A percentile compares a stretch with the other conserved stretches of the same genome.
Evolutionary conservation across 345 rosid species (phyloP).

Genomic region (Corymbia maculata): DNA sequence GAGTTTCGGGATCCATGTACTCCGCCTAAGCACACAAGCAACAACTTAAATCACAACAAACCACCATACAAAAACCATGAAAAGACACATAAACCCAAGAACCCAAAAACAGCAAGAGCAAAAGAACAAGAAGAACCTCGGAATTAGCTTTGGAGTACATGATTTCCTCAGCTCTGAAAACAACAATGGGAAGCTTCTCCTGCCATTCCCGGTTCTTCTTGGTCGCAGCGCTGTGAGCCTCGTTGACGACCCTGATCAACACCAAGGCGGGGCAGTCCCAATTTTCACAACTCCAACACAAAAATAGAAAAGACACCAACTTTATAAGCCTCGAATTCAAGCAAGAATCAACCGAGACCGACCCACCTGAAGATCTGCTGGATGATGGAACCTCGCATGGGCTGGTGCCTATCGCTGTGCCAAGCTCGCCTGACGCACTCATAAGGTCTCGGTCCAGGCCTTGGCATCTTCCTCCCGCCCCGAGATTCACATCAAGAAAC

Average conservation of each 20-base stretch:
- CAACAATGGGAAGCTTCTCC: conserved; percentile 80
- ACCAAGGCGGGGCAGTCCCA: conserved; percentile 5
- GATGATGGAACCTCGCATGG: conserved; percentile 78
- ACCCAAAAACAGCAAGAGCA: neutral
- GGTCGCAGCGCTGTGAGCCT: conserved; percentile 50
- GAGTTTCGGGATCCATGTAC: conserved; percentile 59
- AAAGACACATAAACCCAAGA: conserved; percentile 5
- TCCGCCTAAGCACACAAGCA: conserved; percentile 42
- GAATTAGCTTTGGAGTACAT: conserved; percentile 97
- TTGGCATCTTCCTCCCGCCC: conserved; percentile 49
- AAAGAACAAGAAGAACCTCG: conserved; percentile 45
- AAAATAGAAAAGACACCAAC: neutral
- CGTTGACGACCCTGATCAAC: conserved; percentile 59
- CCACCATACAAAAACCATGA: neutral
- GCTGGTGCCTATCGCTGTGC: conserved; percentile 96
- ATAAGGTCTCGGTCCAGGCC: conserved; percentile 93
- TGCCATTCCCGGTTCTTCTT: conserved; percentile 91
- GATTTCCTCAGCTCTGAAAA: conserved; percentile 84
- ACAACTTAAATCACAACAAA: conserved; percentile 1
- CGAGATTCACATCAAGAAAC: neutral
- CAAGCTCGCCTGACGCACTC: conserved; percentile 94
- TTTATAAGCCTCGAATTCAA: neutral
- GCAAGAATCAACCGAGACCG: conserved; percentile 4
- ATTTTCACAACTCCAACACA: neutral
- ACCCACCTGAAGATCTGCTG: conserved; percentile 87